Evolutionary conservation across 2,329 filamentous ascomycete species (phyloP).

Genomic region (Metarhizium robertsii): DNA sequence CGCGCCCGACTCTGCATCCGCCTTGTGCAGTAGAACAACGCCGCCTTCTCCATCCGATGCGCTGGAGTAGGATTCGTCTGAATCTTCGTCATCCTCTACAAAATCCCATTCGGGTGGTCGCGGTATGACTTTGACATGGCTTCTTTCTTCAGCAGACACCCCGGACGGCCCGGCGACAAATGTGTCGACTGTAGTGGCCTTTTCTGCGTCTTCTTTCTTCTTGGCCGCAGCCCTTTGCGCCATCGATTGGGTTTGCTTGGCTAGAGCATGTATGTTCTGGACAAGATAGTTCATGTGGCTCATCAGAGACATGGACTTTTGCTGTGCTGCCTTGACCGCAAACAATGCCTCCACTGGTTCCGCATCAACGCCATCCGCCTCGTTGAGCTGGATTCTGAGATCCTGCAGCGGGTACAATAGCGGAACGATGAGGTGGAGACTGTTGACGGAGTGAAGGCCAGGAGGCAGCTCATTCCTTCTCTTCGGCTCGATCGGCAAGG

Average conservation of each 20-base stretch:
- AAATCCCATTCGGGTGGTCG: conserved; percentile 68
- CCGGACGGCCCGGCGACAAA: conserved; percentile 6
- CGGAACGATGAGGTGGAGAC: conserved; percentile 60
- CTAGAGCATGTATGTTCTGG: conserved; percentile 60
- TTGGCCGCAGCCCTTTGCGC: conserved; percentile 6
- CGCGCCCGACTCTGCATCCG: conserved; percentile 9
- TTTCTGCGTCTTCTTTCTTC: conserved; percentile 7
- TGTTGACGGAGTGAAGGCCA: conserved; percentile 51
- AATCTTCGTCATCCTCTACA: conserved; percentile 35
- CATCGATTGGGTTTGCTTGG: conserved; percentile 38
- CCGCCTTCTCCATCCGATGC: conserved; percentile 35
- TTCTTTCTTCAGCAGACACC: conserved; percentile 34
- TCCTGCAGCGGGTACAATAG: conserved; percentile 62
- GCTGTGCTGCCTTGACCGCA: conserved; percentile 43
- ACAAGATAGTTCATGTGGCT: conserved; percentile 67
- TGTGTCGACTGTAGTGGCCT: conserved; percentile 2
- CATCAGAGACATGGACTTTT: conserved; percentile 55
- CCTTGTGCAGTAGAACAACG: conserved; percentile 23
- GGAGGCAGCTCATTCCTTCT: conserved; percentile 51
- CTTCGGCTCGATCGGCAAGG: conserved; percentile 58
- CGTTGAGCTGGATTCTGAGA: conserved; percentile 56
- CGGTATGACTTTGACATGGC: conserved; percentile 63
- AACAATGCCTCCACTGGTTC: conserved; percentile 59
- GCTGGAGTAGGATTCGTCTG: conserved; percentile 24
- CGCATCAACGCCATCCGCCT: conserved; percentile 50